Evolutionary conservation across 2,329 filamentous ascomycete genomes (phyloP).

Genomic region (Taxawa tesnikishii): DNA sequence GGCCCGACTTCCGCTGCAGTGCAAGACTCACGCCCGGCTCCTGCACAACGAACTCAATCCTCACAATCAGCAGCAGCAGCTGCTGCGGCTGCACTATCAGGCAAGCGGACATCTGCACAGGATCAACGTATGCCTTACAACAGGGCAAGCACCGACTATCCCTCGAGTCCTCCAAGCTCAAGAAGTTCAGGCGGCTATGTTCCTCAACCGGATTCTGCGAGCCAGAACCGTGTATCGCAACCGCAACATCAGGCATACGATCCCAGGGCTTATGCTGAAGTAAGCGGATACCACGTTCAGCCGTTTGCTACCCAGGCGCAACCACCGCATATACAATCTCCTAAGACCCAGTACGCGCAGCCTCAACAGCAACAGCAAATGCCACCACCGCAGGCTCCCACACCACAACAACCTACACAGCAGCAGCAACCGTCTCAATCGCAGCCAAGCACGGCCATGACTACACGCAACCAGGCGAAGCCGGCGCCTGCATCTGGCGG

Average conservation of each 20-base stretch:
- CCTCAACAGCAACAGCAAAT: slow-evolving; percentile 38
- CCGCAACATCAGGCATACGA: slow-evolving; percentile 55
- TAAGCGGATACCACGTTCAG: slow-evolving; percentile 19
- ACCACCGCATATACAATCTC: slow-evolving; percentile 37
- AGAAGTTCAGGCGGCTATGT: slow-evolving; percentile 22
- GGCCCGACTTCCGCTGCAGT: slow-evolving; percentile 24
- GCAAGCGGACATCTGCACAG: slow-evolving; percentile 30
- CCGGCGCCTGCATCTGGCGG: slow-evolving; percentile 61
- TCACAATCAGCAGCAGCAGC: slow-evolving; percentile 35
- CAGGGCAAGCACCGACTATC: slow-evolving; percentile 31
- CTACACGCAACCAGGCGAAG: slow-evolving; percentile 41
- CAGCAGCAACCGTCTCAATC: slow-evolving; percentile 13
- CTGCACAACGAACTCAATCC: slow-evolving; percentile 36
- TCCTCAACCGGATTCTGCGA: slow-evolving; percentile 10
- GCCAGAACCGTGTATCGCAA: slow-evolving; percentile 13
- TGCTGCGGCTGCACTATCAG: slow-evolving; percentile 24
- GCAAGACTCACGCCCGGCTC: slow-evolving; percentile 35
- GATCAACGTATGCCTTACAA: slow-evolving; percentile 28
- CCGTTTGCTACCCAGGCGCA: slow-evolving; percentile 34
- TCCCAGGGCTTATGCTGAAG: slow-evolving; percentile 58
- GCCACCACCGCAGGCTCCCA: slow-evolving; percentile 30
- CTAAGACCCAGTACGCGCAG: slow-evolving; percentile 10
- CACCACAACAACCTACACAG: slow-evolving; percentile 30
- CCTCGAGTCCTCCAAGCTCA: slow-evolving; percentile 4
- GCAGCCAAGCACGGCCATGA: slow-evolving; percentile 7